Conservation (phyloP, 768 basidiomycete species). For the Suillus subluteus region DNA sequence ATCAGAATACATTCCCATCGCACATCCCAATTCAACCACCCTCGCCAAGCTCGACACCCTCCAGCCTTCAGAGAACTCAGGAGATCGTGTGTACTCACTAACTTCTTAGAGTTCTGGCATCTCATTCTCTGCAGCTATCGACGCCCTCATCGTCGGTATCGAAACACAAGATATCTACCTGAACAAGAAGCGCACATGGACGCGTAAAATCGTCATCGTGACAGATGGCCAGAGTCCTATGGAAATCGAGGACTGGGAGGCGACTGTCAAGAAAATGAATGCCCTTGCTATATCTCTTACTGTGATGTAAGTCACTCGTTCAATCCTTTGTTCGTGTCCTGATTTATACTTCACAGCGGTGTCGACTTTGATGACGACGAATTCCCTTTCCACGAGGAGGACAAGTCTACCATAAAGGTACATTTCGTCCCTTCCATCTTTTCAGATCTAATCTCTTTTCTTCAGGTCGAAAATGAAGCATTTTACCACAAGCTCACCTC, state of each 20-base stretch:
- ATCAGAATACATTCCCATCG: constrained; percentile 69
- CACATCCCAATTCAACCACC: constrained; percentile 64
- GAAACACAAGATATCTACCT: constrained; percentile 77
- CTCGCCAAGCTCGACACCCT: constrained; percentile 68
- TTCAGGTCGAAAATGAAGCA: constrained; percentile 71
- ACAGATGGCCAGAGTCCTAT: constrained; percentile 85
- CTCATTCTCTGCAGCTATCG: constrained; percentile 60
- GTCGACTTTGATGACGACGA: constrained; percentile 86
- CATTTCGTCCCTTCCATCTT: constrained; percentile 5
- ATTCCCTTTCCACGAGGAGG: constrained; percentile 60
- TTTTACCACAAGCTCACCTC: constrained; percentile 60
- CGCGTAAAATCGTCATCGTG: constrained; percentile 77
- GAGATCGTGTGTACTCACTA: constrained; percentile 60
- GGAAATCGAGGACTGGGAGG: constrained; percentile 77
- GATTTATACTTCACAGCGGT: constrained; percentile 53
- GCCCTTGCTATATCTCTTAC: constrained; percentile 58
- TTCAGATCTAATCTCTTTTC: constrained; percentile 9
- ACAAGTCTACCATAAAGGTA: constrained; percentile 79
- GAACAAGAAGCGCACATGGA: constrained; percentile 78
- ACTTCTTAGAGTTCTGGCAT: background rate
- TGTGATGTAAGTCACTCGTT: constrained; percentile 61
- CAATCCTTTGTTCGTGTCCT: background rate
- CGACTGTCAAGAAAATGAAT: constrained; percentile 67
- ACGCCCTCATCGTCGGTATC: constrained; percentile 84
- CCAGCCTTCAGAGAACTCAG: constrained; percentile 54